phyloP scores from a whole-genome alignment of 1,284 basidiomycete species.

The Boletus semigastroideus region DNA sequence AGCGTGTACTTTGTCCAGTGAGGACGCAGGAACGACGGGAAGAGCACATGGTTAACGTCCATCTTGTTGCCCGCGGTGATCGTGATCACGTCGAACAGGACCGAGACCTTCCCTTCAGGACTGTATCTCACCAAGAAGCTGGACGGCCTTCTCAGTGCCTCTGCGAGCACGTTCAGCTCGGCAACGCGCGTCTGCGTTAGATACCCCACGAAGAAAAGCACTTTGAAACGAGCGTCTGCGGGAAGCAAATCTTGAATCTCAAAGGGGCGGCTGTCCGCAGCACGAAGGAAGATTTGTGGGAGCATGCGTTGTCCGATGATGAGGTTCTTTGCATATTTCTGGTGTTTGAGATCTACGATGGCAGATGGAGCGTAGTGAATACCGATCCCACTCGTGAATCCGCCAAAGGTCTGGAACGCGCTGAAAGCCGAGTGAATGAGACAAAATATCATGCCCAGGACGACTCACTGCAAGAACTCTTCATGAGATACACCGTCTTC shows the following conservation, averaged over 20 bases:
- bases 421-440: neutral
- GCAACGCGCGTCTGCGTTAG: neutral
- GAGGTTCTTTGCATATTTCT: neutral
- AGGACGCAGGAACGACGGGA: neutral
- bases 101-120: neutral
- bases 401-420: neutral
- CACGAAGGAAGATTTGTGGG: neutral
- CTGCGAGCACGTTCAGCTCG: neutral
- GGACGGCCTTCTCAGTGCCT: neutral
- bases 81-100: neutral
- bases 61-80: neutral
- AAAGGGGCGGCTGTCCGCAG: neutral
- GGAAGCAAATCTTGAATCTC: slow-evolving; percentile 1
- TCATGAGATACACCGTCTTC: slow-evolving; percentile 52
- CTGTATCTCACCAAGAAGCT: neutral
- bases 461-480: slow-evolving; percentile 54
- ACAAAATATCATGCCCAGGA: neutral
- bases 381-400: neutral
- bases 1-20: neutral
- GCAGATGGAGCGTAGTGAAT: neutral
- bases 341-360: neutral
- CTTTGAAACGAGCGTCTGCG: neutral
- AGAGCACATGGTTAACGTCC: neutral
- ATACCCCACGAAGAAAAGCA: neutral
- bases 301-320: neutral